Evolutionary conservation across 1,284 basidiomycete genomes (phyloP).

Genomic region (Cryptococcus sp.): DNA sequence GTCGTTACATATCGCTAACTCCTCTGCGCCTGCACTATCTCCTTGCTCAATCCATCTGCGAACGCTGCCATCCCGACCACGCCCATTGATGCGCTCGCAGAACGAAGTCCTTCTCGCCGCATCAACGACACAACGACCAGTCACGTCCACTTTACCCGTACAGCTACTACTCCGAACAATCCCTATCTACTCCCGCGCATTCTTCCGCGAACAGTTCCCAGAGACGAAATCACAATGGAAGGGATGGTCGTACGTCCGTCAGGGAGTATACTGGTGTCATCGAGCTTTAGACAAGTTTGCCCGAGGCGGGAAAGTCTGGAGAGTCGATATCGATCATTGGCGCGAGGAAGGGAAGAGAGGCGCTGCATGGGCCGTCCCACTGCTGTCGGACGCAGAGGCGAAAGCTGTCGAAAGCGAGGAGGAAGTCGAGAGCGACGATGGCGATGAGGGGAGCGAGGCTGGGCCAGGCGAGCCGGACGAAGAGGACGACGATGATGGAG

Average conservation of each 20-base stretch:
- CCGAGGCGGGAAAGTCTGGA: slow-evolving; percentile 46
- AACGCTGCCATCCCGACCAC: too few species aligned
- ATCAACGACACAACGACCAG: slow-evolving; percentile 30
- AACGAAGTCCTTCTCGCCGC: slow-evolving; percentile 50
- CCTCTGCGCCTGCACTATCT: neutral
- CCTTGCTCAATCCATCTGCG: too few species aligned
- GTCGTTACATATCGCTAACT: neutral
- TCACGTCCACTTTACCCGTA: slow-evolving; percentile 39
- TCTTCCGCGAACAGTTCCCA: slow-evolving; percentile 40
- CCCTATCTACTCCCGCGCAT: slow-evolving; percentile 41
- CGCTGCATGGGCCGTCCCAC: slow-evolving; percentile 31
- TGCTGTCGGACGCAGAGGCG: neutral
- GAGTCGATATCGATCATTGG: slow-evolving; percentile 49
- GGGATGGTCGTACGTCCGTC: slow-evolving; percentile 39
- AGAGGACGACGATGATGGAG: slow-evolving; percentile 8
- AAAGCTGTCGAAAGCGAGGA: neutral
- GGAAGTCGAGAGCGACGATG: slow-evolving; percentile 13
- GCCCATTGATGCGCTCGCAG: slow-evolving; percentile 16
- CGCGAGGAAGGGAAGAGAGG: slow-evolving; percentile 36
- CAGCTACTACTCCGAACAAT: slow-evolving; percentile 34
- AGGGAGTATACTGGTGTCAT: slow-evolving; percentile 49
- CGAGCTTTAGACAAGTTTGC: slow-evolving; percentile 51
- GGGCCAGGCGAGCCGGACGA: slow-evolving; percentile 11
- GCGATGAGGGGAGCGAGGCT: slow-evolving; percentile 2
- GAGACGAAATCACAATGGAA: slow-evolving; percentile 28